phyloP scores from a whole-genome alignment of 1,284 basidiomycete genomes.

The Entoloma clypeatum region DNA sequence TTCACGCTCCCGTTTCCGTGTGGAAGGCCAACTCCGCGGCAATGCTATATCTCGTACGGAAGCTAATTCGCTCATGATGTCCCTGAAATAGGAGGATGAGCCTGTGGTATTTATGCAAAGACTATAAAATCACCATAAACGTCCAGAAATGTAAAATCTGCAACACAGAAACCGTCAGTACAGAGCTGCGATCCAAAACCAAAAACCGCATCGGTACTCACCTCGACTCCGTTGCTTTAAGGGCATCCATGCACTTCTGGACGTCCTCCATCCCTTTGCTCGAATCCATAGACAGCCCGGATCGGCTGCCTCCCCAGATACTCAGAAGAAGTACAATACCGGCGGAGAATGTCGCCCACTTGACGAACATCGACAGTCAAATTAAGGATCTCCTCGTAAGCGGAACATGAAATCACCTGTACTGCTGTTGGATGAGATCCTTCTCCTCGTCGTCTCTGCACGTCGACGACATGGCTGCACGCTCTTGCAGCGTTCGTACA shows the following conservation, averaged over 20 bases:
- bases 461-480: slow-evolving; percentile 67
- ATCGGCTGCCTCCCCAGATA: slow-evolving; percentile 62
- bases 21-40: slow-evolving; percentile 37
- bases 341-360: slow-evolving; percentile 44
- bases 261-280: slow-evolving; percentile 62
- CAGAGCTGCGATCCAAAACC: neutral
- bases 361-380: neutral
- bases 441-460: slow-evolving; percentile 39
- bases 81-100: slow-evolving; percentile 21
- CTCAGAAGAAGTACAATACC: slow-evolving; percentile 65
- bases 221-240: slow-evolving; percentile 39
- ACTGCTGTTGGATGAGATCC: slow-evolving; percentile 34
- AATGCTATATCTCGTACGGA: slow-evolving; percentile 31
- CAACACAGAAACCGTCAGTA: neutral
- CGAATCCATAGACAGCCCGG: slow-evolving; percentile 47
- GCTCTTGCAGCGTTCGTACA: slow-evolving; percentile 81
- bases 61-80: slow-evolving; percentile 35
- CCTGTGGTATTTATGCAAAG: neutral
- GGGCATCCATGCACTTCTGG: slow-evolving; percentile 58
- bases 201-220: slow-evolving; percentile 21
- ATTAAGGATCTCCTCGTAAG: too few relatives aligned
- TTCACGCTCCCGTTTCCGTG: slow-evolving; percentile 60
- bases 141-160: slow-evolving; percentile 17
- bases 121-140: slow-evolving; percentile 12
- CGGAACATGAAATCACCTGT: slow-evolving; percentile 32